These are phyloP conservation scores for Penicillium psychrosexuale DNA, from an alignment of 2,329 filamentous ascomycete genomes.

Conservation along the genomic window DNA sequence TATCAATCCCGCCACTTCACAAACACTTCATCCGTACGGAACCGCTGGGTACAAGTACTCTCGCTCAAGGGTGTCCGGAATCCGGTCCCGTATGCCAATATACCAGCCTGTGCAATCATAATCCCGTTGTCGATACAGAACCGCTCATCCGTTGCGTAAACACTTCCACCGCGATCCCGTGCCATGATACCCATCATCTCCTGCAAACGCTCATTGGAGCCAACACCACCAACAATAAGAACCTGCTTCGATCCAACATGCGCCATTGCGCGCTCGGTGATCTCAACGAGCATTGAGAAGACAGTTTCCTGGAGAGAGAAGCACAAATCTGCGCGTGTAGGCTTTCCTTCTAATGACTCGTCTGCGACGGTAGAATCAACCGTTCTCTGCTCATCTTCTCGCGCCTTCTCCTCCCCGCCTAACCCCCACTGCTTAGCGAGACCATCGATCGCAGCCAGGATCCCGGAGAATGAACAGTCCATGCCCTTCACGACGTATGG, in stretches of 20 bases:
- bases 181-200: conserved; percentile 99
- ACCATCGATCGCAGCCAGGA: conserved; percentile 77
- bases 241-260: conserved; percentile 91
- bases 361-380: conserved; percentile 22
- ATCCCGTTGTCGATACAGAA: conserved; percentile 99
- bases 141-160: conserved; percentile 92
- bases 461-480: conserved; percentile 95
- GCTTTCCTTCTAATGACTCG: conserved; percentile 42
- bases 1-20: conserved; percentile 68
- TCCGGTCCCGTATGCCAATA: conserved; percentile 79
- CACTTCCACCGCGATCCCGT: conserved; percentile 76
- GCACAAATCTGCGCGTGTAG: conserved; percentile 79
- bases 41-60: conserved; percentile 79
- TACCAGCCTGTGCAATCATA: conserved; percentile 96
- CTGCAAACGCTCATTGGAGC: conserved; percentile 90
- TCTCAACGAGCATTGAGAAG: conserved; percentile 96
- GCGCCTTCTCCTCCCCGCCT: conserved; percentile 42
- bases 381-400: conserved; percentile 47
- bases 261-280: conserved; percentile 97
- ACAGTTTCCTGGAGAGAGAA: conserved; percentile 95
- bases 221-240: conserved; percentile 91
- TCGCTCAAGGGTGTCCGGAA: conserved; percentile 74
- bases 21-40: conserved; percentile 77
- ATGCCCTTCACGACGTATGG: conserved; percentile 98
- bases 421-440: conserved; percentile 59